A percentile compares a stretch with the other conserved stretches of the same genome.
Evolutionary conservation across 176 grass and related monocot genomes (phyloP).

Genomic region (Triticum urartu): DNA sequence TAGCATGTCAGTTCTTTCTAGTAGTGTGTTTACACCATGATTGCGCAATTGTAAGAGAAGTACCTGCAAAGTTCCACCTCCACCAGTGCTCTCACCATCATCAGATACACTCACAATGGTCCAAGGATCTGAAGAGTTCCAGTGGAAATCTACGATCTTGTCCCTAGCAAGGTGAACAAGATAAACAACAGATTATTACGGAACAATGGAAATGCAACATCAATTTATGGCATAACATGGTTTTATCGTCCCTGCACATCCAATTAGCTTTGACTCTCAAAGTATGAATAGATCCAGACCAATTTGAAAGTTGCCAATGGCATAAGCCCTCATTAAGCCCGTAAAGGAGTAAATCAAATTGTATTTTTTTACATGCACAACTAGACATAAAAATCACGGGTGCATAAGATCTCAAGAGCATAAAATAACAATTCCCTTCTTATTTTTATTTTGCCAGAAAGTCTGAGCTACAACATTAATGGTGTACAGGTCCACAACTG

Average conservation of each 20-base stretch:
- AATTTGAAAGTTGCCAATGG: not conserved
- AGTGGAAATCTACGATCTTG: slow-evolving; percentile 91
- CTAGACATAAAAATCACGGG: not conserved
- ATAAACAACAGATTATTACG: not conserved
- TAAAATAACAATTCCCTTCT: not conserved
- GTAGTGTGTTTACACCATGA: not conserved
- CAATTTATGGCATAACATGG: not conserved
- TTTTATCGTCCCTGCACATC: not conserved
- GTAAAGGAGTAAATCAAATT: not conserved
- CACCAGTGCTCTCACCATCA: slow-evolving; percentile 95
- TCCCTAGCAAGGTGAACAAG: slow-evolving; percentile 47
- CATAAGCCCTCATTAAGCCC: not conserved
- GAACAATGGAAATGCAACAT: not conserved
- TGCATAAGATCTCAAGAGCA: not conserved
- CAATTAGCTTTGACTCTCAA: not conserved
- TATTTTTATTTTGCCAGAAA: not conserved
- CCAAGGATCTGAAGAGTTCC: slow-evolving; percentile 93
- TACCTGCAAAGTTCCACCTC: slow-evolving; percentile 97
- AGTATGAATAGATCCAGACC: not conserved
- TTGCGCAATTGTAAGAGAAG: slow-evolving; percentile 18
- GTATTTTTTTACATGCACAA: not conserved
- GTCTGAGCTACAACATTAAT: not conserved
- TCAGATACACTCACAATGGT: slow-evolving; percentile 97
- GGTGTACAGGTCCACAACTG: not conserved
- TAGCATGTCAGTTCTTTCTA: not conserved